phyloP scores from a whole-genome alignment of 2,329 filamentous ascomycete genomes.

The Sphaceloma murrayae region DNA sequence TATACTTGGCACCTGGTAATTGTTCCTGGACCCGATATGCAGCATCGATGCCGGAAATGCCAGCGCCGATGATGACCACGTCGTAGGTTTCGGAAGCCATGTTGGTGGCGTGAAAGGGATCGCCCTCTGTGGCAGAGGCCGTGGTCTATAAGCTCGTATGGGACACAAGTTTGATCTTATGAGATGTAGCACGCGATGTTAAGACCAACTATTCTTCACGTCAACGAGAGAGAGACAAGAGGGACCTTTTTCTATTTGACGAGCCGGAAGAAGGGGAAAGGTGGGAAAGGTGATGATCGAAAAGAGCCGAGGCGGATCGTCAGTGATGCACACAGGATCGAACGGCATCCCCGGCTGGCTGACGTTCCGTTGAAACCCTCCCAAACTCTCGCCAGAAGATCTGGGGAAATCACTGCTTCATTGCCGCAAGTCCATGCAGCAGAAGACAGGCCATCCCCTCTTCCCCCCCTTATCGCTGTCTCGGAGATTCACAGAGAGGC shows the following conservation, averaged over 20 bases:
- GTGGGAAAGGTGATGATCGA: neutral
- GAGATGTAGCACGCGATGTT: too few relatives aligned
- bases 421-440: too few relatives aligned
- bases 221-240: too few relatives aligned
- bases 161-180: too few relatives aligned
- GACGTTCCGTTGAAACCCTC: neutral
- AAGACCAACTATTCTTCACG: neutral
- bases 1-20: slow-evolving; percentile 49
- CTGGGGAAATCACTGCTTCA: too few relatives aligned
- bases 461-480: too few relatives aligned
- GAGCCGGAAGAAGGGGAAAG: too few relatives aligned
- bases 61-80: slow-evolving; percentile 58
- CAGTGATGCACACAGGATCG: neutral
- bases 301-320: neutral
- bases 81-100: slow-evolving; percentile 27
- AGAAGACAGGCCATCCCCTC: too few relatives aligned
- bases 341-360: neutral
- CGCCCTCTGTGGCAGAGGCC: neutral
- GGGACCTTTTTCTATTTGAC: too few relatives aligned
- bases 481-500: too few relatives aligned
- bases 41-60: slow-evolving; percentile 65
- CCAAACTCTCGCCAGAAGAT: too few relatives aligned
- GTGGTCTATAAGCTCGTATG: too few relatives aligned
- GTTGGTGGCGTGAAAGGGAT: neutral
- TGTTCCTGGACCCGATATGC: slow-evolving; percentile 49